phyloP scores from a whole-genome alignment of 2,329 filamentous ascomycete species.

The Pseudocercospora fijiensis region DNA sequence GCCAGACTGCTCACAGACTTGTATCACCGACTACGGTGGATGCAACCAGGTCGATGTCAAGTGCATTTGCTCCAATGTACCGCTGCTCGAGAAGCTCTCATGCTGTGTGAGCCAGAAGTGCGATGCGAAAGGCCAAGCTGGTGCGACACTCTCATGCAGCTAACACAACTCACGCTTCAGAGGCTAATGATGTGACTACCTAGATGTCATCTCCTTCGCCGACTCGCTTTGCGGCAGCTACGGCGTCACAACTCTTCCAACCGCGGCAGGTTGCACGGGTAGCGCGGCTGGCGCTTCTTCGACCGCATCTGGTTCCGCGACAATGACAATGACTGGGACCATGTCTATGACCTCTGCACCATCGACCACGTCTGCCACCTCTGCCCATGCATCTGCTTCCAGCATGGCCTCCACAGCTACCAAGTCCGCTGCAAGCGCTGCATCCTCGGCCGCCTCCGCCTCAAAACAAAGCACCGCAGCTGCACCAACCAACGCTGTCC shows the following conservation, averaged over 20 bases:
- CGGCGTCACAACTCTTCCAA: conserved; percentile 42
- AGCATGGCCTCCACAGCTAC: background rate
- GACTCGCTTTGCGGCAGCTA: conserved; percentile 42
- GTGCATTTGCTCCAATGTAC: conserved; percentile 45
- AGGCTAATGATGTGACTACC: background rate
- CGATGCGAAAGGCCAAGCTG: conserved; percentile 35
- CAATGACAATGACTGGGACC: conserved; percentile 4
- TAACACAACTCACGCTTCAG: background rate
- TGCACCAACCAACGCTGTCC: conserved; percentile 14
- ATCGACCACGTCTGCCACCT: background rate
- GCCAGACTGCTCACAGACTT: conserved; percentile 36
- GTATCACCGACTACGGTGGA: conserved; percentile 42
- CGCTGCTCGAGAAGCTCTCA: conserved; percentile 40
- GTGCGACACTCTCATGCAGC: conserved; percentile 29
- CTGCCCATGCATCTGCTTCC: background rate
- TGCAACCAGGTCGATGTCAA: conserved; percentile 42
- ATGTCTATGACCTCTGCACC: conserved; percentile 6
- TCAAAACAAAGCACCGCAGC: conserved; percentile 5
- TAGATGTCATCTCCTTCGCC: conserved; percentile 47
- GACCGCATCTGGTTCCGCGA: conserved; percentile 7
- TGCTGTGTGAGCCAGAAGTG: conserved; percentile 46
- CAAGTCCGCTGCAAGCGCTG: background rate
- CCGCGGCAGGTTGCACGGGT: conserved; percentile 40
- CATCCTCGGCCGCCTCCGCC: background rate
- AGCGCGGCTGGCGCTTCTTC: conserved; percentile 23